Evolutionary conservation across 768 basidiomycete genomes (phyloP), one percentile per base, ranked within the genome.

Genomic region (Calocera cornea): DNA sequence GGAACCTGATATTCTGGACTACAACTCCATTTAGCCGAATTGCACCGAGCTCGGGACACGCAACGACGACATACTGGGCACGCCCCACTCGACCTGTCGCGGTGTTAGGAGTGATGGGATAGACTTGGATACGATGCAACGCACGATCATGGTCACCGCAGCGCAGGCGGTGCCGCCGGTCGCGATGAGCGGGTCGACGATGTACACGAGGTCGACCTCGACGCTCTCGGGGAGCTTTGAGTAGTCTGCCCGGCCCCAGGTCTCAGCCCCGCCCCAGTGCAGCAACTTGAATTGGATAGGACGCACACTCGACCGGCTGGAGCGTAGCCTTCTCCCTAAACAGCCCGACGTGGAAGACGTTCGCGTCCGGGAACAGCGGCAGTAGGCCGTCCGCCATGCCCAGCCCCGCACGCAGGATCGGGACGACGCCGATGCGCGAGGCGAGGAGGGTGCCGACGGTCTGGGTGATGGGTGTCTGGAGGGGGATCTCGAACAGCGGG

Each of bases 131-230:
- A n/a, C n/a, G n/a, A n/a, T n/a, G n/a, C 10, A 24, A 71, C 72
- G 27, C 1, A 81, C 72, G 65, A 95, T 82, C 92, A 97, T 97
- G 64, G 83, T 73, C 66, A 97, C 75, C 10, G 95, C 95, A 19
- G 95, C 94, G 69, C 83, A 82, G 1, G 90, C 92, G 2, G 95
- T 97, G 12, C 92, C 90, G 65, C 94, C 95, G 1, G 95, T 97
- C 0, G 95, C 95, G 72, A 97, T 87, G 34, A 97, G 78, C 19
- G 95, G 95, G 72, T 98, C 95, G 34, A 97, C 81, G 27, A 98
- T 79, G 78, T 86, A 92, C n/a, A 93, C 86, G 41, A 83, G 77
- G 73, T 97, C 95, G 16, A 95, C 84, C 0, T 87, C 85, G 2
- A 88, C 85, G 10, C 79, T 78, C 40, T 85, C 78, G 14, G 93